Evolutionary conservation across 306 rosid species (phyloP).

Genomic region (Gillenia trifoliata): DNA sequence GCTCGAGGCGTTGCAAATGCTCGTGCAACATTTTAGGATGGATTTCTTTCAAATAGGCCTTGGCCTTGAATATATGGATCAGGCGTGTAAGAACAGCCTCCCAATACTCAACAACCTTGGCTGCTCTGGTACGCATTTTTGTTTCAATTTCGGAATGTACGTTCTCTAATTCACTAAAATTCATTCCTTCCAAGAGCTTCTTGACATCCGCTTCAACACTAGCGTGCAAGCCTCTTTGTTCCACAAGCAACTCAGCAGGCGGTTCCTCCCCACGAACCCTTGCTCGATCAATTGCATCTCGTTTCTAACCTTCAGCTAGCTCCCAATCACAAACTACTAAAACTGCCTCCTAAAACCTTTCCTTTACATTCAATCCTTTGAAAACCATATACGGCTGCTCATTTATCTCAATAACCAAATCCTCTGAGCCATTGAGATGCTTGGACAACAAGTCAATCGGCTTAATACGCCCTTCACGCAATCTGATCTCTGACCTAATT

Average conservation of each 20-base stretch:
- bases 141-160: slow-evolving; percentile 65
- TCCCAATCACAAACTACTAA: slow-evolving; percentile 92
- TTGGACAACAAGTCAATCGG: slow-evolving; percentile 85
- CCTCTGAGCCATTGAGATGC: slow-evolving; percentile 78
- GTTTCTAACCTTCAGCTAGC: slow-evolving; percentile 81
- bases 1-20: slow-evolving; percentile 68
- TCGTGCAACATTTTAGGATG: slow-evolving; percentile 74
- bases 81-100: slow-evolving; percentile 85
- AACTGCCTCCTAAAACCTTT: no score
- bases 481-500: slow-evolving; percentile 89
- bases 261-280: slow-evolving; percentile 96
- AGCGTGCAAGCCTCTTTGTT: slow-evolving; percentile 91
- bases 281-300: slow-evolving; percentile 91
- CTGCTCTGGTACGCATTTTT: slow-evolving; percentile 74
- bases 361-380: no score
- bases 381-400: no score
- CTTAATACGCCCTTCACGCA: slow-evolving; percentile 91
- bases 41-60: slow-evolving; percentile 89
- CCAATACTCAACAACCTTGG: slow-evolving; percentile 92
- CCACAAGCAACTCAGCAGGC: slow-evolving; percentile 92
- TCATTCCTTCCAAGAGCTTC: slow-evolving; percentile 67
- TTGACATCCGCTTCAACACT: slow-evolving; percentile 76
- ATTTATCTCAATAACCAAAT: slow-evolving; percentile 77
- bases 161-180: slow-evolving; percentile 64
- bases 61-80: slow-evolving; percentile 88